Conservation (phyloP, 208 protist genomes). For the Leptomonas seymouri region DNA sequence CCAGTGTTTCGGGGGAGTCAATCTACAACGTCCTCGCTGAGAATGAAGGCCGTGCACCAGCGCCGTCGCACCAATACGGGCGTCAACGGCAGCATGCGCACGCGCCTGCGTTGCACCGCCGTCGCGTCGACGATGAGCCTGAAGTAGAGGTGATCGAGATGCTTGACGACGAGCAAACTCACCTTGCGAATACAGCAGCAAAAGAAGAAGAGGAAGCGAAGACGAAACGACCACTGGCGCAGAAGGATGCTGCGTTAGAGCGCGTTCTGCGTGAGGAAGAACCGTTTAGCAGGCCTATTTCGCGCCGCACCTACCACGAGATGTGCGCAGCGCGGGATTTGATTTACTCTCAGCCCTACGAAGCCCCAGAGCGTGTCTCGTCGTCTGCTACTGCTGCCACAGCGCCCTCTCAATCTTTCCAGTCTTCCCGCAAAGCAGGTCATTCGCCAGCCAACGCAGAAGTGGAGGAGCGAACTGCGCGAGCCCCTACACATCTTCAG, state of each 20-base stretch:
- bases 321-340: conserved; percentile 68
- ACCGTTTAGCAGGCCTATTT: conserved; percentile 61
- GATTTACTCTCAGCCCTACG: conserved; percentile 54
- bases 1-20: conserved; percentile 41
- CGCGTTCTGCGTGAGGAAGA: conserved; percentile 60
- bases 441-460: too few species aligned
- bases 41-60: not conserved
- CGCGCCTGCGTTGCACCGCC: not conserved
- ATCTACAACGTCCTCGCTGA: conserved; percentile 45
- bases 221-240: conserved; percentile 20
- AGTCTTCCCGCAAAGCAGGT: not conserved
- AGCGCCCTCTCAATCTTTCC: not conserved
- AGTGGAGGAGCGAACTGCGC: too few species aligned
- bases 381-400: not conserved
- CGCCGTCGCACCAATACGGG: not conserved
- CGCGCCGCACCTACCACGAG: conserved; percentile 54
- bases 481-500: too few species aligned
- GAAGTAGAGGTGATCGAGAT: conserved; percentile 68
- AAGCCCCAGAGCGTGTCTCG: conserved; percentile 8
- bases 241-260: conserved; percentile 59
- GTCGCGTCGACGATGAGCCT: conserved; percentile 26
- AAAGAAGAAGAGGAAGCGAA: not conserved
- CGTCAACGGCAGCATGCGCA: not conserved
- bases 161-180: conserved; percentile 12
- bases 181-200: not conserved